Conservation (phyloP, 768 basidiomycete species). For the Lactarius sanguifluus region DNA sequence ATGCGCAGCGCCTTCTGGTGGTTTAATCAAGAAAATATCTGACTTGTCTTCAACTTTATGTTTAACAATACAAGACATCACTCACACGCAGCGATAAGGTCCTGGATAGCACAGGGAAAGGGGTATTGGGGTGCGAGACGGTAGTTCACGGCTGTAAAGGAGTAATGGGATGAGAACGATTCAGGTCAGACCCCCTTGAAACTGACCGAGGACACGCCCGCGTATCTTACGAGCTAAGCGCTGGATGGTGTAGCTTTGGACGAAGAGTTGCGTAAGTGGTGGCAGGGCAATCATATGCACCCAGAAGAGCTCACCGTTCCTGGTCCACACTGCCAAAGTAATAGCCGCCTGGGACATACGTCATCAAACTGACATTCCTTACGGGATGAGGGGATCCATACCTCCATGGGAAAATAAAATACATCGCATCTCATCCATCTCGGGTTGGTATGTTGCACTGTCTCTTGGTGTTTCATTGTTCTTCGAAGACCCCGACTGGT, state of each 20-base stretch:
- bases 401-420: slow-evolving; percentile 82
- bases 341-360: slow-evolving; percentile 58
- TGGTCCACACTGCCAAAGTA: slow-evolving; percentile 82
- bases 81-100: slow-evolving; percentile 83
- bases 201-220: slow-evolving; percentile 78
- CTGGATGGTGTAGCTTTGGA: slow-evolving; percentile 65
- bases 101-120: slow-evolving; percentile 91
- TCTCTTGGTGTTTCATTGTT: slow-evolving; percentile 34
- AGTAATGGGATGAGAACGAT: slow-evolving; percentile 16
- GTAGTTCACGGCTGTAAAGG: slow-evolving; percentile 65
- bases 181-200: not conserved
- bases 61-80: not conserved
- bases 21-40: slow-evolving; percentile 86
- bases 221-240: slow-evolving; percentile 90
- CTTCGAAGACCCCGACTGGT: slow-evolving; percentile 29
- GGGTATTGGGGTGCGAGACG: slow-evolving; percentile 96
- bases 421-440: slow-evolving; percentile 84
- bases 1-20: slow-evolving; percentile 78
- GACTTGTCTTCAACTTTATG: not conserved
- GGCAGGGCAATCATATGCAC: not conserved
- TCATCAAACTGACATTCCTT: slow-evolving; percentile 25
- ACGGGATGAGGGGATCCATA: slow-evolving; percentile 34
- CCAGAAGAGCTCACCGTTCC: slow-evolving; percentile 49
- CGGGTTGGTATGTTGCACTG: slow-evolving; percentile 49
- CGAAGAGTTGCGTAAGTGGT: not conserved